Base-by-base conservation (phyloP, 1,284 basidiomycete species). In the Xanthoconium separans region DNA sequence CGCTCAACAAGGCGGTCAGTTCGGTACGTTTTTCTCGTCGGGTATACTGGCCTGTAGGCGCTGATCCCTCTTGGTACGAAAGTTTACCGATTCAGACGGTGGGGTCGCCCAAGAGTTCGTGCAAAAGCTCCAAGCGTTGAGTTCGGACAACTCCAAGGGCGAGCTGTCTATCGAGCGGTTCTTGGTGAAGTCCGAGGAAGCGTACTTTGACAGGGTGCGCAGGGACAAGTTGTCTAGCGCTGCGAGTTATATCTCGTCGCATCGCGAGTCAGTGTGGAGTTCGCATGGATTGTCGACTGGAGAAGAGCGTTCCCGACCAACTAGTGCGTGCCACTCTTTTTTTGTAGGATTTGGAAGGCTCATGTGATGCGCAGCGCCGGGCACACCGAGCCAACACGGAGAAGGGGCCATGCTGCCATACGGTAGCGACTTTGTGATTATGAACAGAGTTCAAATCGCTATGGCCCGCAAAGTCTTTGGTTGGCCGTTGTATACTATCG, bases 71-170 rank as follows among this genome's bases (percentile, higher is more conserved):
- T 55, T 47, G 36, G 27, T 6, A 18, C n/a, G 10, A 18, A 58
- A 91, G 85, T 96, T 96, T 73, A 96, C 93, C 30, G 93, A 95
- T 71, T 80, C 89, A 1, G 91, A 95, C 69, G 93, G 93, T 43
- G 91, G 92, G 56, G 93, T 96, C 48, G 89, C 93, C 15, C 83
- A 89, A 48, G 85, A 91, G 50, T 95, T 97, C 69, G 88, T 95
- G 27, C 85, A 91, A 63, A 93, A 91, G 69, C 75, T 97, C 44
- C 87, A 92, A 66, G 71, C 72, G 58, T 80, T 97, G 50, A 87
- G 83, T 44, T 76, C 91, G 0, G 89, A 91, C 56, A 96, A 96
- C 67, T 96, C 93, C 7, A 92, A 92, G 74, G 82, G 84, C 56
- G 93, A 96, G 64, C 70, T 96, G 39, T 95, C 91, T 45, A 96